Evolutionary conservation across 306 rosid species (phyloP), one percentile per base, ranked within the genome.

Genomic region (Cicer judaicum): DNA sequence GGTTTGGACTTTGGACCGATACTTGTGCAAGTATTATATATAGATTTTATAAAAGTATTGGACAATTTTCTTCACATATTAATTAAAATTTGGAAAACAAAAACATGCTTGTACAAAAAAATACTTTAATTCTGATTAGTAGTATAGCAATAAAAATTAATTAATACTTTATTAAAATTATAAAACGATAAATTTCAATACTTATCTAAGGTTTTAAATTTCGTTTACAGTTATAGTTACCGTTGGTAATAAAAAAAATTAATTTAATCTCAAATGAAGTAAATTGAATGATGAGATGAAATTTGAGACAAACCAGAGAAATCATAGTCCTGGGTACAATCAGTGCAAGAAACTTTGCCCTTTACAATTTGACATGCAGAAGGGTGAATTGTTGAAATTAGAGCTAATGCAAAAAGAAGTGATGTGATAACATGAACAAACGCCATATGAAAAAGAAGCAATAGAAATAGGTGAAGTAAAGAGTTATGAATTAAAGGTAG

Each of bases 271-370:
- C 5, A 49, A 15, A 68, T 48, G 1, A 14, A 48, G 64, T 10
- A 48, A 24, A 11, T 9, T 6, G 1, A 53, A 68, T 8, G 57
- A 15, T 34, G 34, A 15, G 49, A 55, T 6, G 70, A 64, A 39
- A 59, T 5, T 8, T 6, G 52, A 48, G 67, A 80, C 85, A 70
- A 50, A 89, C 98, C 98, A 66, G 97, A 84, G 79, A 91, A 80
- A 68, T 82, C 88, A 59, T 76, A 53, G 14, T 74, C 48, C 6
- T 60, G 66, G 14, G 79, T 19, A 84, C 97, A 93, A 56, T 93
- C 94, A 7, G 70, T 85, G 90, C 97, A 91, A 70, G 93, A 66
- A 77, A 91, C 80, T 65, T 85, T 93, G 72, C 84, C 97, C 68
- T 84, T 80, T 1, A 88, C 77, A 11, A 73, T 66, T 71, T 79